Percentiles rank a stretch among this genome's conserved stretches.
Conservation (phyloP, 768 basidiomycete species). For the Lentinula sp. region DNA sequence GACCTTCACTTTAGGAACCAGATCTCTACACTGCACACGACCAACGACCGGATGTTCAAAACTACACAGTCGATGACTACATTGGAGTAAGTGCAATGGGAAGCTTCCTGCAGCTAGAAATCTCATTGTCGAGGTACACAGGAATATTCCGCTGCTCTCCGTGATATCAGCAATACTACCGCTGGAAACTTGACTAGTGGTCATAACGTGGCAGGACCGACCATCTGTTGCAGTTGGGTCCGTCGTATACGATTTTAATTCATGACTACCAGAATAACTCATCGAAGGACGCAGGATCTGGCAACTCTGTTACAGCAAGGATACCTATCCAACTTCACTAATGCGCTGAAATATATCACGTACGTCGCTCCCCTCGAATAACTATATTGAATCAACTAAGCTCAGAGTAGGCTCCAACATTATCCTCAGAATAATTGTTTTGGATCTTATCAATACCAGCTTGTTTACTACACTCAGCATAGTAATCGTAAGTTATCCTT, state of each 20-base stretch:
- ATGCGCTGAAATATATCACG: conserved; percentile 43
- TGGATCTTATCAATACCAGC: conserved; percentile 25
- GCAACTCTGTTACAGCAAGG: conserved; percentile 34
- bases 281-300: conserved; percentile 28
- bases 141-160: conserved; percentile 34
- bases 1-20: conserved; percentile 36
- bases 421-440: conserved; percentile 46
- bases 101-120: not conserved
- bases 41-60: conserved; percentile 32
- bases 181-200: conserved; percentile 29
- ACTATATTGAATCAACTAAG: not conserved
- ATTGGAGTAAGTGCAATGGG: conserved; percentile 27
- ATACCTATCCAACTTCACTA: conserved; percentile 27
- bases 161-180: conserved; percentile 27
- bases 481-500: conserved; percentile 30
- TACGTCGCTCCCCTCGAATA: conserved; percentile 14
- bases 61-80: conserved; percentile 42
- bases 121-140: conserved; percentile 10
- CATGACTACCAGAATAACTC: not conserved
- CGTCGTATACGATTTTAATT: conserved; percentile 4
- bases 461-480: conserved; percentile 39
- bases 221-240: conserved; percentile 49
- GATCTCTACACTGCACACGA: conserved; percentile 48
- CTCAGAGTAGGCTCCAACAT: conserved; percentile 37
- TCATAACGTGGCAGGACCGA: conserved; percentile 41